Conservation (phyloP, 306 rosid genomes). For the Prunus kanzakura region DNA sequence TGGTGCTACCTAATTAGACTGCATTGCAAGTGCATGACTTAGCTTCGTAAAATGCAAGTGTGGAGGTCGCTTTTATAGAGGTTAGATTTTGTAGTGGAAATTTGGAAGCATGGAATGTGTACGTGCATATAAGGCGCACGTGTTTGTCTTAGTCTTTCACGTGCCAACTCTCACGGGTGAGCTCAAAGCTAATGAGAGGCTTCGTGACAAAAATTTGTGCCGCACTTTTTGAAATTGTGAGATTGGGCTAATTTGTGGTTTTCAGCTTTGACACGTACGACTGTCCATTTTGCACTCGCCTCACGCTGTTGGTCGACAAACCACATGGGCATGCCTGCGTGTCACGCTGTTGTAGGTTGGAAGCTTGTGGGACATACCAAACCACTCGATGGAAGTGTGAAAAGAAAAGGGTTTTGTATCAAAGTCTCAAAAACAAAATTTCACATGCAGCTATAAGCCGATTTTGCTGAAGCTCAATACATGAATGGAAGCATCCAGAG, state of each 20-base stretch:
- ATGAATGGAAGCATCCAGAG: slow-evolving; percentile 4
- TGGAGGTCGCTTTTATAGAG: slow-evolving; percentile 29
- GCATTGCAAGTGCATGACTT: background rate
- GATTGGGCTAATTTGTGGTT: slow-evolving; percentile 27
- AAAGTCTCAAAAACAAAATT: slow-evolving; percentile 27
- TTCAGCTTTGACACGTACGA: slow-evolving; percentile 33
- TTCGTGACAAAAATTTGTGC: background rate
- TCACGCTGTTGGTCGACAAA: slow-evolving; percentile 3
- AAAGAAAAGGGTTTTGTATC: background rate
- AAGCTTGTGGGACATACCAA: background rate
- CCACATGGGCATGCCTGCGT: background rate
- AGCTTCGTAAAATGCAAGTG: slow-evolving; percentile 18
- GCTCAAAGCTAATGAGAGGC: background rate
- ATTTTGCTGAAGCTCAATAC: slow-evolving; percentile 31
- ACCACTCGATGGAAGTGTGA: background rate
- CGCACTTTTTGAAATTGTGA: slow-evolving; percentile 23
- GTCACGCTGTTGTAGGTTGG: background rate
- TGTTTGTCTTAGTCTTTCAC: slow-evolving; percentile 53
- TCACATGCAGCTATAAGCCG: slow-evolving; percentile 51
- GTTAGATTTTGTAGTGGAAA: background rate
- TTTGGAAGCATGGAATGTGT: background rate
- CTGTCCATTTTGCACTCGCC: background rate
- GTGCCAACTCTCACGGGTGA: slow-evolving; percentile 40
- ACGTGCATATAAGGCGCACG: slow-evolving; percentile 27
- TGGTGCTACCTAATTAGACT: background rate